Evolutionary conservation across 139 green algal species (phyloP), one percentile per base, ranked within the genome.

Genomic region (Tetradesmus lagerheimii): DNA sequence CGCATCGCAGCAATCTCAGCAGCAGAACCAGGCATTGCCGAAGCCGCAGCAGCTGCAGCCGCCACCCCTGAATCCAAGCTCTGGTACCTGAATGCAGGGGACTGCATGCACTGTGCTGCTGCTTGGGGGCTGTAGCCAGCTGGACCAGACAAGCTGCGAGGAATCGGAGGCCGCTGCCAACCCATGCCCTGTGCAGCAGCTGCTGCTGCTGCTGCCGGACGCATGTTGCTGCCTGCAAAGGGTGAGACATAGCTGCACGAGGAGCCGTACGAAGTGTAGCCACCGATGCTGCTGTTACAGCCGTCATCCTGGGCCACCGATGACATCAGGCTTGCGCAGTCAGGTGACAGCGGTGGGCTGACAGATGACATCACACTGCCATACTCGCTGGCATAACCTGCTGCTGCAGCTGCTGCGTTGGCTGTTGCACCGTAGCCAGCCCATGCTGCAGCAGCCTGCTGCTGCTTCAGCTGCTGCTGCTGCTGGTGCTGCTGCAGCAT

Each of bases 221-320:
- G 11, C 41, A 85, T 39, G 41, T 43, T 71, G 45, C 80, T 47
- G 31, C 27, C 64, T n/a, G 80, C 38, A 45, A 12, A 37, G 14
- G 80, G 80, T 75, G 80, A 86, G n/a, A 86, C n/a, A 71, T 71
- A 71, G 57, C 57, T 71, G 57, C 57, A 71, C 2, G 57, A 71
- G 4, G 57, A 71, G 57, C 57, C 57, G 23, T 71, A 71, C 3
- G 57, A 71, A n/a, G 57, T 71, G 57, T 71, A 31, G n/a, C 57
- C 57, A 9, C 57, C 57, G 20, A 71, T 71, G 57, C 57, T 71
- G 41, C 79, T 39, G 41, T 31, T 37, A 20, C 47, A 62, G 57
- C 23, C 57, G 57, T 71, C 57, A 71, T 71, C 57, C 57, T 20
- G 57, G 57, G 20, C 57, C 57, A 71, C 57, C 23, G 57, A 71